Conservation (phyloP, 768 basidiomycete species). For the Termitomyces sp. region DNA sequence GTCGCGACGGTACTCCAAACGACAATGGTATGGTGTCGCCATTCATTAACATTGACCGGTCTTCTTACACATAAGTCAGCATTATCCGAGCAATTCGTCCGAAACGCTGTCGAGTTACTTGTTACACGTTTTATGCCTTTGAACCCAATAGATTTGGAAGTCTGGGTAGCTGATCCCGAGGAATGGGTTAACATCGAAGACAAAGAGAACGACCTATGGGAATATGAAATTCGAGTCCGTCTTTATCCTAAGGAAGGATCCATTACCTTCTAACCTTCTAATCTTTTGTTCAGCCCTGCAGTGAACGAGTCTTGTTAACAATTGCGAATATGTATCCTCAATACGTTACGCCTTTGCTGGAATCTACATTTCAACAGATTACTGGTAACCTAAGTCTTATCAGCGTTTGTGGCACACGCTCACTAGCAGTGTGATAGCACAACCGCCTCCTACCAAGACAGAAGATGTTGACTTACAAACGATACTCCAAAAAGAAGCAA, state of each 20-base stretch:
- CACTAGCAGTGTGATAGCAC: conserved; percentile 22
- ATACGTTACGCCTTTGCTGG: conserved; percentile 63
- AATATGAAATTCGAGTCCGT: conserved; percentile 83
- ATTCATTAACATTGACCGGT: background rate
- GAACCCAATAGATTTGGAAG: conserved; percentile 72
- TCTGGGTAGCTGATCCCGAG: conserved; percentile 86
- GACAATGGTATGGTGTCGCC: conserved; percentile 40
- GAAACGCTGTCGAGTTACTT: conserved; percentile 67
- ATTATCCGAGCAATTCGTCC: conserved; percentile 63
- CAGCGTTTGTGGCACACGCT: background rate
- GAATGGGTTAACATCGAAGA: conserved; percentile 92
- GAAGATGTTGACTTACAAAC: conserved; percentile 39
- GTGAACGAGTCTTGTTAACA: conserved; percentile 86
- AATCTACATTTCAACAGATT: conserved; percentile 51
- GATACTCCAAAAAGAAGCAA: conserved; percentile 75
- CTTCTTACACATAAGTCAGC: conserved; percentile 28
- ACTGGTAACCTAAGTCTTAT: conserved; percentile 38
- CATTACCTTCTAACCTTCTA: background rate
- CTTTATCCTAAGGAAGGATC: background rate
- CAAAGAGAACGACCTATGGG: conserved; percentile 88
- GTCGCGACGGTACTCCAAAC: conserved; percentile 55
- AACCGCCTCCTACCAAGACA: conserved; percentile 20
- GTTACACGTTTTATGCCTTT: conserved; percentile 84
- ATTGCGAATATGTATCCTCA: conserved; percentile 64
- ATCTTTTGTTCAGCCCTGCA: conserved; percentile 61